A percentile compares a stretch with the other conserved stretches of the same genome.
These are phyloP conservation scores for Dictyostelium intermedium DNA, from an alignment of 78 protist genomes.

Conservation along the genomic window DNA sequence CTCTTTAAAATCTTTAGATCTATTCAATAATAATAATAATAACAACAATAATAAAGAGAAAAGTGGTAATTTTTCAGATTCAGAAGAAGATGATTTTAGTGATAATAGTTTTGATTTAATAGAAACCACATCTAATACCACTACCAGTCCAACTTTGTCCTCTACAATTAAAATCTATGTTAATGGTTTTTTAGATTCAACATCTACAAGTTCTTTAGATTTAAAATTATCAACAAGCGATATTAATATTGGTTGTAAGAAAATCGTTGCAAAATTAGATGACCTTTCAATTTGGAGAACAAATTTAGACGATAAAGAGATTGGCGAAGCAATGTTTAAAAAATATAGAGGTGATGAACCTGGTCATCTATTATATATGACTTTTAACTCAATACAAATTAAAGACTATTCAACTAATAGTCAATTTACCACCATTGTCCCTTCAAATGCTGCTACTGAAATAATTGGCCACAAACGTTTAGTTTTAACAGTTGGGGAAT, in stretches of 20 bases:
- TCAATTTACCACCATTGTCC: background rate
- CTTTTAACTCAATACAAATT: conserved; percentile 10
- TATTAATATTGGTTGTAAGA: conserved; percentile 29
- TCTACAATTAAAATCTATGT: background rate
- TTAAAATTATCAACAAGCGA: background rate
- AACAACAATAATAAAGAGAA: background rate
- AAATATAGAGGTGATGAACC: conserved; percentile 63
- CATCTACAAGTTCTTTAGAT: background rate
- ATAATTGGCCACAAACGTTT: background rate
- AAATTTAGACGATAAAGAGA: background rate
- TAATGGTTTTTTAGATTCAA: conserved; percentile 21
- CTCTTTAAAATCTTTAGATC: background rate
- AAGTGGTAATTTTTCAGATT: background rate
- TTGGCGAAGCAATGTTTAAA: conserved; percentile 47
- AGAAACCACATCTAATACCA: background rate
- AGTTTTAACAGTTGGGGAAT: background rate
- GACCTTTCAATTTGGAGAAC: conserved; percentile 23
- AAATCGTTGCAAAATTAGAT: conserved; percentile 33
- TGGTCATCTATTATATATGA: background rate
- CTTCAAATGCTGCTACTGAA: background rate
- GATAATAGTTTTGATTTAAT: background rate
- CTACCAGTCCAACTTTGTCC: background rate
- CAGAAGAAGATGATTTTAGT: background rate
- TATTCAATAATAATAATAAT: too few species aligned
- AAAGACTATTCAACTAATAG: conserved; percentile 15